Conservation (phyloP, 2,329 filamentous ascomycete genomes). For the Cercospora janseana region DNA sequence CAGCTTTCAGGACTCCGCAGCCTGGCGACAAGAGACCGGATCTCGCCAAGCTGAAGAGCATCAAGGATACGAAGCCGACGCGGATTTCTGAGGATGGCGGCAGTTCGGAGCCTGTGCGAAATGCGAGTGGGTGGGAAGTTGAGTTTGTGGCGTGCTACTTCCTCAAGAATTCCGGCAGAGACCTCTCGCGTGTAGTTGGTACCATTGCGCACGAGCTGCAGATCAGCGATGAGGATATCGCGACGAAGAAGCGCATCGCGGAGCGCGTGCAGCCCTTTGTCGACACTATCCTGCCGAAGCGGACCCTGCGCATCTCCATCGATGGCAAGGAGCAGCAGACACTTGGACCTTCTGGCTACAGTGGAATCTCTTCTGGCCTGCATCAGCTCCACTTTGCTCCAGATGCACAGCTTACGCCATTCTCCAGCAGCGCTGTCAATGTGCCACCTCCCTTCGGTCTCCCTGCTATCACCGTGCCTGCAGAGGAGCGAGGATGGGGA, state of each 20-base stretch:
- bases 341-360: conserved; percentile 36
- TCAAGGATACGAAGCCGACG: conserved; percentile 26
- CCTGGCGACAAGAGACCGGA: conserved; percentile 27
- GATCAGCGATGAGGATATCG: conserved; percentile 51
- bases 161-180: conserved; percentile 65
- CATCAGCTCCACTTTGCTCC: conserved; percentile 32
- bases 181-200: conserved; percentile 67
- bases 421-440: conserved; percentile 27
- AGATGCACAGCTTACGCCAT: conserved; percentile 14
- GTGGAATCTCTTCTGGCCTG: conserved; percentile 36
- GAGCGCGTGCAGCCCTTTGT: conserved; percentile 73
- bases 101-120: conserved; percentile 20
- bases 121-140: conserved; percentile 62
- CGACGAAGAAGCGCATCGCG: conserved; percentile 61
- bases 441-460: conserved; percentile 38
- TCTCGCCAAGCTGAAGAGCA: conserved; percentile 23
- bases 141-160: conserved; percentile 85
- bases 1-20: conserved; percentile 62
- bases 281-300: conserved; percentile 69
- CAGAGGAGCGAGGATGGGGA: conserved; percentile 75
- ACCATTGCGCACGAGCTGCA: conserved; percentile 68
- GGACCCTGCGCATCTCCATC: conserved; percentile 66
- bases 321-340: conserved; percentile 39
- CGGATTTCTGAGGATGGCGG: conserved; percentile 35
- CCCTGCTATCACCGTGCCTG: conserved; percentile 70